These are phyloP conservation scores for Kingdonia uniflora DNA, from an alignment of 164 flowering plant genomes.

Conservation along the genomic window DNA sequence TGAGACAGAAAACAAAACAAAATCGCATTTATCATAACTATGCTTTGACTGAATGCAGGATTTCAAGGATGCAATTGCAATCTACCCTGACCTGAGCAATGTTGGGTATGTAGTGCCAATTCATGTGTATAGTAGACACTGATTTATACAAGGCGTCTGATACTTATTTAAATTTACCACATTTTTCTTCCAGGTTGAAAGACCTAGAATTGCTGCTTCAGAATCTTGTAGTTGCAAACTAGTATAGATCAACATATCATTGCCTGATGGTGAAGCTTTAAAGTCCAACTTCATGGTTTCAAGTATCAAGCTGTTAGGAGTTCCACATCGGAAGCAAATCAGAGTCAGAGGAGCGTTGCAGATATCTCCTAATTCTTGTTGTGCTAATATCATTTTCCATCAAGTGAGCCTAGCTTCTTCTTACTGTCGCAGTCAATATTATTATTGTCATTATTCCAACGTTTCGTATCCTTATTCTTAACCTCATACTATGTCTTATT, in stretches of 20 bases:
- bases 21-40: not conserved
- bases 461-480: no score
- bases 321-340: no score
- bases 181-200: constrained; percentile 36
- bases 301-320: no score
- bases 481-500: no score
- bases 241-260: constrained; percentile 2
- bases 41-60: constrained; percentile 34
- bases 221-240: constrained; percentile 32
- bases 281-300: no score
- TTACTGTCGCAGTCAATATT: no score
- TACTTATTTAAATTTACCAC: not conserved
- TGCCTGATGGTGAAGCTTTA: no score
- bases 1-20: not conserved
- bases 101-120: constrained; percentile 38
- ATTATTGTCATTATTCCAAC: no score
- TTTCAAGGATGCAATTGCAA: constrained; percentile 74
- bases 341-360: no score
- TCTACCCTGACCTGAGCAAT: constrained; percentile 67
- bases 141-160: not conserved
- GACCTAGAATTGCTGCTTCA: constrained; percentile 62
- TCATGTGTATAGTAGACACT: not conserved
- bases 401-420: no score
- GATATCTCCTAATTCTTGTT: no score
- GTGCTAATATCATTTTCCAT: no score